These are phyloP conservation scores for Thyridium curvatum DNA, from an alignment of 2,329 filamentous ascomycete species.

Conservation along the genomic window DNA sequence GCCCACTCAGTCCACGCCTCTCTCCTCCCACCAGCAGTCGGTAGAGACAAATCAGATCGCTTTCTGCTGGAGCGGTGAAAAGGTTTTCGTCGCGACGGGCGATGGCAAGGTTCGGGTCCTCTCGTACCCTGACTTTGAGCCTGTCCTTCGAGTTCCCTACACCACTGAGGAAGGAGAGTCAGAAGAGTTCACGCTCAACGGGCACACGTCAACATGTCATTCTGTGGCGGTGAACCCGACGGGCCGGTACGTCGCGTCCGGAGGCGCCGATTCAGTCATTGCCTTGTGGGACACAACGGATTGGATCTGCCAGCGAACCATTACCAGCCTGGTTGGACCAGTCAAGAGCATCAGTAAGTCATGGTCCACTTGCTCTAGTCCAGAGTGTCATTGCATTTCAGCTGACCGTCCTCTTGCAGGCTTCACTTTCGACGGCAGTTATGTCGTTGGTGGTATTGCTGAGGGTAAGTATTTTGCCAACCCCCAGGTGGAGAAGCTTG, in stretches of 20 bases:
- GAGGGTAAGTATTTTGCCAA: slow-evolving; percentile 44
- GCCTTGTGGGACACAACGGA: slow-evolving; percentile 72
- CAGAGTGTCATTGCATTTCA: no score
- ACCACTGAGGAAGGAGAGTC: slow-evolving; percentile 28
- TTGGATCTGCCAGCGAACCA: slow-evolving; percentile 69
- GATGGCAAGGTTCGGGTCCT: slow-evolving; percentile 67
- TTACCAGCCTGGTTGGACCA: slow-evolving; percentile 62
- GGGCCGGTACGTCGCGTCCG: slow-evolving; percentile 66
- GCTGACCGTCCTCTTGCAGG: slow-evolving; percentile 29
- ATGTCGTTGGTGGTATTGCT: slow-evolving; percentile 67
- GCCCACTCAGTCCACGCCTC: slow-evolving; percentile 46
- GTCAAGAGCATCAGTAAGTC: slow-evolving; percentile 60
- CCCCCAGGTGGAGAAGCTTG: neutral
- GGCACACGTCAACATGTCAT: slow-evolving; percentile 68
- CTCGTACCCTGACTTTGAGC: slow-evolving; percentile 58
- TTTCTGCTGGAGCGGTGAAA: slow-evolving; percentile 68
- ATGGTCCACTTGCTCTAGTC: neutral
- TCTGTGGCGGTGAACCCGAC: slow-evolving; percentile 64
- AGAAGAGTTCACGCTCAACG: slow-evolving; percentile 56
- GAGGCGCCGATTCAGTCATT: slow-evolving; percentile 69
- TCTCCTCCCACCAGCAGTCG: slow-evolving; percentile 54
- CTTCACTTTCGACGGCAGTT: slow-evolving; percentile 75
- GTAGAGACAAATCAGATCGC: slow-evolving; percentile 65
- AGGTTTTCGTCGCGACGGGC: slow-evolving; percentile 64
- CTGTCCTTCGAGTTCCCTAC: slow-evolving; percentile 42